Base-by-base conservation (phyloP, 306 rosid genomes). In the Begonia peltatifolia region DNA sequence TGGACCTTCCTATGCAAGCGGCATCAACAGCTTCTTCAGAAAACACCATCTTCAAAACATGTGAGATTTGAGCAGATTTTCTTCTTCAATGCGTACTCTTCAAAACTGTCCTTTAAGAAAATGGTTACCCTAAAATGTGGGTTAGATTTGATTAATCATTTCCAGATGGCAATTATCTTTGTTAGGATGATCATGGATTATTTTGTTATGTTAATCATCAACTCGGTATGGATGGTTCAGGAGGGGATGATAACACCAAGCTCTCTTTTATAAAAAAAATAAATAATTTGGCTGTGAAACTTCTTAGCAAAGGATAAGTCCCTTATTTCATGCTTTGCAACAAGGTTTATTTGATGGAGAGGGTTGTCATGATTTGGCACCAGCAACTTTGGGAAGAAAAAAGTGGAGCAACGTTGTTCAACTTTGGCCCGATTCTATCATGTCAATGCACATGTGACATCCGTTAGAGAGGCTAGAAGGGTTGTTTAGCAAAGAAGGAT, bases 111-210 rank as follows among this genome's bases (percentile, higher is more conserved):
- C 80, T 63, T 67, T 76, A 41, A 86, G 99, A 77, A 82, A 90
- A 90, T 35, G 79, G 74, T 41, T 73, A 73, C 49, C 79, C 96
- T n/a, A 92, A 92, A 81, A 72, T 92, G 71, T 94, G 99, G 49
- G 99, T 92, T 74, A 66, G 94, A 70, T 92, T 92, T 75, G 96
- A 92, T 50, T 81, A 87, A 68, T 71, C 94, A 44, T 79, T 92
- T 71, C 93, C 78, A 41, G 96, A 86, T 75, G 99, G 99, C 41
- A 92, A 81, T 65, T 79, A 92, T 46, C 76, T 62, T 60, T 92
- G 96, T 52, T 94, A 92, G 70, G 81, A 72, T 18, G 88, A 77
- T 63, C 96, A 55, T 57, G 96, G 99, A 7, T 92, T 86, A 77
- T 92, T 86, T 61, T 92, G 96, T 72, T 70, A 87, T 25, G 87